Conservation (phyloP, 768 basidiomycete species). For the Leccinellum albellum region DNA sequence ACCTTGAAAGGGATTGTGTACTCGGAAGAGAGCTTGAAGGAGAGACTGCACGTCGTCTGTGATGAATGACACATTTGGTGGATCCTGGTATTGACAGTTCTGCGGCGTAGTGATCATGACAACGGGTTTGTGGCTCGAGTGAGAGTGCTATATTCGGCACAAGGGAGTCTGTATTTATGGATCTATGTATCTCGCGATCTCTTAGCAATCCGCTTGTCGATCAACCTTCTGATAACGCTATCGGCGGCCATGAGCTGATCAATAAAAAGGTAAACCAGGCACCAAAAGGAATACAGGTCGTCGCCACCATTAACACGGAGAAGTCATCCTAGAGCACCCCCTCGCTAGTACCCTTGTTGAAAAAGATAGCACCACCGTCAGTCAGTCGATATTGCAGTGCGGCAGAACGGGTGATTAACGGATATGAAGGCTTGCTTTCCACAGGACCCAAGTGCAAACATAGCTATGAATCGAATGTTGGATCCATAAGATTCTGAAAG, state of each 20-base stretch:
- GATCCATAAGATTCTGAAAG: neutral
- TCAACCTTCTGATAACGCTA: neutral
- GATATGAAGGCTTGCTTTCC: conserved; percentile 29
- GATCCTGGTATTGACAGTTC: neutral
- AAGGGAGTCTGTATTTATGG: neutral
- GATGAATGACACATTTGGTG: conserved; percentile 13
- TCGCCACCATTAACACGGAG: neutral
- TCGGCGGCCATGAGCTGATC: neutral
- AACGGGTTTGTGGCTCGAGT: neutral
- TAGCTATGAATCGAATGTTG: conserved; percentile 38
- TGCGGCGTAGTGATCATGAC: neutral
- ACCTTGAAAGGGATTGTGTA: conserved; percentile 32
- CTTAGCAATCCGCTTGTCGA: neutral
- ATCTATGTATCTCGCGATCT: neutral
- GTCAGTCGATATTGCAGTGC: conserved; percentile 72
- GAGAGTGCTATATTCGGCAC: neutral
- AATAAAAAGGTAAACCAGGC: neutral
- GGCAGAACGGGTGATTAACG: conserved; percentile 45
- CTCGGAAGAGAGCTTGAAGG: conserved; percentile 37
- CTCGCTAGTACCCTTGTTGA: conserved; percentile 66
- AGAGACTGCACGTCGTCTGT: conserved; percentile 37
- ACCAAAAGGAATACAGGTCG: neutral
- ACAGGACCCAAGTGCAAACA: conserved; percentile 58
- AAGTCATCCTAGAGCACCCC: conserved; percentile 49
- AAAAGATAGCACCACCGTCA: conserved; percentile 63